These are phyloP conservation scores for Naematelia encephala DNA, from an alignment of 768 basidiomycete species.

Conservation along the genomic window DNA sequence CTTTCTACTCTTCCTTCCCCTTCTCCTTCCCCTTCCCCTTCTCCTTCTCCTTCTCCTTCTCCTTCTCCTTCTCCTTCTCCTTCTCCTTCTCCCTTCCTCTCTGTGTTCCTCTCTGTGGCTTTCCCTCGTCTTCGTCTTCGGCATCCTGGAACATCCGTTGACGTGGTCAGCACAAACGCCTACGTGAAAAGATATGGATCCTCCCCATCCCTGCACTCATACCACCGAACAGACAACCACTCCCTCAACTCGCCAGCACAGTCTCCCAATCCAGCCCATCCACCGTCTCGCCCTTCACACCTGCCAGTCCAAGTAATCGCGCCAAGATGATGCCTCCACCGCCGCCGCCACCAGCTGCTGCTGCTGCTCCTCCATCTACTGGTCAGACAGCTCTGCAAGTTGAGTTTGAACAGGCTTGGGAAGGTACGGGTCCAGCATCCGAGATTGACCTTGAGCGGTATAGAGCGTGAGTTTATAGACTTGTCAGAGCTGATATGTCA, in stretches of 20 bases:
- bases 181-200: conserved; percentile 81
- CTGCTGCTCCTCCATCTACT: background rate
- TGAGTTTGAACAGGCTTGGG: conserved; percentile 54
- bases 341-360: conserved; percentile 8
- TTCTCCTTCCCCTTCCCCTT: background rate
- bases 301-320: conserved; percentile 47
- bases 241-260: conserved; percentile 14
- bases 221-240: conserved; percentile 2
- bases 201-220: conserved; percentile 50
- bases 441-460: background rate
- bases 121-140: background rate
- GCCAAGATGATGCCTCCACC: conserved; percentile 14
- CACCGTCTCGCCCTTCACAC: conserved; percentile 50
- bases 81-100: background rate
- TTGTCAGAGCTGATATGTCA: background rate
- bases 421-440: conserved; percentile 5
- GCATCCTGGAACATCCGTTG: background rate
- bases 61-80: background rate
- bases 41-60: background rate
- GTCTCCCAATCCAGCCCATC: conserved; percentile 19
- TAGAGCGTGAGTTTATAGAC: background rate
- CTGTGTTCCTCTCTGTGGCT: too few species aligned
- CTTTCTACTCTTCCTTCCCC: conserved; percentile 4
- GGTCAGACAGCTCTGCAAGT: conserved; percentile 46
- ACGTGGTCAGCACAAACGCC: conserved; percentile 65